A percentile compares a stretch with the other conserved stretches of the same genome.
Evolutionary conservation across 208 protist species (phyloP).

Genomic region (Crithidia brevicula): DNA sequence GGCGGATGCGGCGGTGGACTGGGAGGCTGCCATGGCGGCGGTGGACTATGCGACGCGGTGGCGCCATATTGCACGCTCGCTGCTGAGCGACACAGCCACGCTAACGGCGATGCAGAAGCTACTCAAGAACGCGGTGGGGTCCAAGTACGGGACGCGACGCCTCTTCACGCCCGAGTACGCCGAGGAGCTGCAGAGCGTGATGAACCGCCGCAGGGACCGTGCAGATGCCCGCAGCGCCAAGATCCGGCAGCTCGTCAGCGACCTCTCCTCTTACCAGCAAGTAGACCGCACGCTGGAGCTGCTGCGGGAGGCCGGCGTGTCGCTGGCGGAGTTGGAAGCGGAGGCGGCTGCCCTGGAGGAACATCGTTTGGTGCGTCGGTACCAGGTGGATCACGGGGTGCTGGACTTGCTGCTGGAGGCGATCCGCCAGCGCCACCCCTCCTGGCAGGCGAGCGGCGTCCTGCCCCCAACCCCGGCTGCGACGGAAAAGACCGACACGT

Average conservation of each 20-base stretch:
- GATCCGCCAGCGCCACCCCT: conserved; percentile 68
- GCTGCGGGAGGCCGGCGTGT: conserved; percentile 46
- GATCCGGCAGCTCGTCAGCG: conserved; percentile 35
- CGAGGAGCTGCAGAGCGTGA: conserved; percentile 48
- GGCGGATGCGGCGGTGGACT: conserved; percentile 55
- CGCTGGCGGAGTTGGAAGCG: conserved; percentile 48
- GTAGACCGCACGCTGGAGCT: conserved; percentile 60
- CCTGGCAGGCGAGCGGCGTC: conserved; percentile 72
- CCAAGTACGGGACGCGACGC: conserved; percentile 43
- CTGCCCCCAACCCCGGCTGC: conserved; percentile 24
- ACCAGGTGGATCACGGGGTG: conserved; percentile 37
- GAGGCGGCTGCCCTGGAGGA: conserved; percentile 20
- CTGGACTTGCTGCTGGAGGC: conserved; percentile 47
- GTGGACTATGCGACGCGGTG: conserved; percentile 76
- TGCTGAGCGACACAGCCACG: conserved; percentile 54
- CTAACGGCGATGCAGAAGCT: conserved; percentile 45
- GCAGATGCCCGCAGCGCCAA: conserved; percentile 17
- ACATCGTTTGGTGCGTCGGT: conserved; percentile 30
- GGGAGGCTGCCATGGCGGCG: conserved; percentile 58
- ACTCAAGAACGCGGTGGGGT: conserved; percentile 64
- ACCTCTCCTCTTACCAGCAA: conserved; percentile 60
- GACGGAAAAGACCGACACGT: conserved; percentile 1
- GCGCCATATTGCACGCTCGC: conserved; percentile 41
- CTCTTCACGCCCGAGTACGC: conserved; percentile 61
- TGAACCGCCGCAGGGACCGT: conserved; percentile 48